These are phyloP conservation scores for Agaricales sp. DNA, from an alignment of 1,284 basidiomycete species.

Conservation along the genomic window DNA sequence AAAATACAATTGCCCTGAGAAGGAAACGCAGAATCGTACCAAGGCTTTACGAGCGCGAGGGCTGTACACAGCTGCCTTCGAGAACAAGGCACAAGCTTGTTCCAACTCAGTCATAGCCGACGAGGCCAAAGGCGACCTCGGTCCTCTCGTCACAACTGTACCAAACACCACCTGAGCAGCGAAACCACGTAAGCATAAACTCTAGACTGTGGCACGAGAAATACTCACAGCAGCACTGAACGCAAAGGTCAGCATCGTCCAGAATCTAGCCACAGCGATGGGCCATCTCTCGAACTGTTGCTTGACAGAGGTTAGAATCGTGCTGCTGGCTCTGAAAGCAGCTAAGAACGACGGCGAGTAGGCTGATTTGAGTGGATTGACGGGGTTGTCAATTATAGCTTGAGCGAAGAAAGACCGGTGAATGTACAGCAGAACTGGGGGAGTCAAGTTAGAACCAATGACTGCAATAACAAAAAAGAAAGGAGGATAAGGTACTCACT, in stretches of 20 bases:
- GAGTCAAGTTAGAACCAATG: constrained; percentile 5
- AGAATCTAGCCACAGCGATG: constrained; percentile 40
- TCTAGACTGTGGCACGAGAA: background rate
- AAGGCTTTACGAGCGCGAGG: constrained; percentile 49
- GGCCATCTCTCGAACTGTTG: constrained; percentile 47
- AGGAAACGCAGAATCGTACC: constrained; percentile 25
- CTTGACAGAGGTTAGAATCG: constrained; percentile 41
- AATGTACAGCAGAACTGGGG: constrained; percentile 59
- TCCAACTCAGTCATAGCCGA: constrained; percentile 55
- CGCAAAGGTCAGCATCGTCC: constrained; percentile 56
- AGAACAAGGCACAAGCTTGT: constrained; percentile 47
- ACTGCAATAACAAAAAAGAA: constrained; percentile 5
- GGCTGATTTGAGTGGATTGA: constrained; percentile 45
- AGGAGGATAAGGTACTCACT: constrained; percentile 26
- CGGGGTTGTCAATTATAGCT: constrained; percentile 53
- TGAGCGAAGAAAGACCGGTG: constrained; percentile 64
- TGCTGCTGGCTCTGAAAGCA: constrained; percentile 45
- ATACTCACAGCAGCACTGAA: constrained; percentile 51
- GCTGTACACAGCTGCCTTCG: constrained; percentile 41
- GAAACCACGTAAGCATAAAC: constrained; percentile 1
- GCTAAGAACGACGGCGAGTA: constrained; percentile 59
- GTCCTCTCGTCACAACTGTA: constrained; percentile 54
- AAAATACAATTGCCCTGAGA: background rate
- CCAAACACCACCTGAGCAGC: constrained; percentile 53
- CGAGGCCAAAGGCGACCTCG: constrained; percentile 44